phyloP scores from a whole-genome alignment of 176 grass and related monocot genomes.

The Rhynchospora pubera region DNA sequence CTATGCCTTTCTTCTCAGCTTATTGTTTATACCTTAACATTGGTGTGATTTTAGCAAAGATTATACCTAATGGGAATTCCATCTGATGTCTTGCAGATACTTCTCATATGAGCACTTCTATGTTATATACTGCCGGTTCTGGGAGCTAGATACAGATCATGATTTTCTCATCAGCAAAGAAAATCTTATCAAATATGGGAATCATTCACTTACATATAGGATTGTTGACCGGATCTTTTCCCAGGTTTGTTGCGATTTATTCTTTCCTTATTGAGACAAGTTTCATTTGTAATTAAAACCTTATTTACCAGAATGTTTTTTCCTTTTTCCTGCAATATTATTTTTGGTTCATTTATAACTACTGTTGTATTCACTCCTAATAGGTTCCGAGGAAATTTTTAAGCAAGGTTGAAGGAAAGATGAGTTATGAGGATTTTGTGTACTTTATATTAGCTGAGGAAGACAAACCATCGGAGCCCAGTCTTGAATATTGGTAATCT shows the following conservation, averaged over 20 bases:
- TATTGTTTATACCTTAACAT: background rate
- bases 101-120: constrained; percentile 98
- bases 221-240: constrained; percentile 98
- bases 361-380: background rate
- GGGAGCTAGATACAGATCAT: constrained; percentile 94
- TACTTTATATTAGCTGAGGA: constrained; percentile 92
- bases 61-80: background rate
- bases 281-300: background rate
- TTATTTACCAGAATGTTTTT: background rate
- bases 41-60: background rate
- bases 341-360: constrained; percentile 7
- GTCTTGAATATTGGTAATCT: constrained; percentile 63
- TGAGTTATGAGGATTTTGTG: constrained; percentile 94
- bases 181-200: constrained; percentile 96
- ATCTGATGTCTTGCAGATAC: constrained; percentile 45
- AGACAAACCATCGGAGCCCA: constrained; percentile 74
- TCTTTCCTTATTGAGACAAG: background rate
- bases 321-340: background rate
- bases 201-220: constrained; percentile 91
- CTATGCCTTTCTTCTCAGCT: background rate
- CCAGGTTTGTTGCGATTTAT: constrained; percentile 39
- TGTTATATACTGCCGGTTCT: constrained; percentile 97
- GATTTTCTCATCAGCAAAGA: constrained; percentile 96
- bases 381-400: constrained; percentile 93
- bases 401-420: constrained; percentile 75